phyloP scores from a whole-genome alignment of 192 early-diverging fungal genomes.

The Dimargaris cristalligena region DNA sequence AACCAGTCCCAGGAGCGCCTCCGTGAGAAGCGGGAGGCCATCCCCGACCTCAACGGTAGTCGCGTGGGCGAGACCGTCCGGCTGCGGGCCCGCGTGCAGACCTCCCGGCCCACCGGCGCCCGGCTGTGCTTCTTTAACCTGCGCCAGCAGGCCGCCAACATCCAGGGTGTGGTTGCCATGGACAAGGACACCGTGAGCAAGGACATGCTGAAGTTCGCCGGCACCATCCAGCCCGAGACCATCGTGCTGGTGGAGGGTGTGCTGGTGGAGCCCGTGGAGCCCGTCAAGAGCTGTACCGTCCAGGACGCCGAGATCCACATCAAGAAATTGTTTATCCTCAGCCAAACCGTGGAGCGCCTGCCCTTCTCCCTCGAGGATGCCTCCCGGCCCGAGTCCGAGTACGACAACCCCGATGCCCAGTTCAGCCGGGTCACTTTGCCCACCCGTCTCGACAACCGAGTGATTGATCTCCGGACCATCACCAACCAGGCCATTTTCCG shows the following conservation, averaged over 20 bases:
- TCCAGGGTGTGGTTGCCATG: slow-evolving; percentile 67
- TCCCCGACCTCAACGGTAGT: slow-evolving; percentile 40
- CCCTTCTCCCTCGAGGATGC: slow-evolving; percentile 91
- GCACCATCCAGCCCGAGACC: slow-evolving; percentile 62
- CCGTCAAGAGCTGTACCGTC: slow-evolving; percentile 83
- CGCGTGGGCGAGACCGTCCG: slow-evolving; percentile 58
- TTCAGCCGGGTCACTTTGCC: slow-evolving; percentile 66
- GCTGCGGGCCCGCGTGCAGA: slow-evolving; percentile 83
- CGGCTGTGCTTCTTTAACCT: slow-evolving; percentile 76
- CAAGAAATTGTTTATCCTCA: slow-evolving; percentile 52
- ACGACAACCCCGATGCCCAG: slow-evolving; percentile 45
- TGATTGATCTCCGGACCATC: slow-evolving; percentile 83
- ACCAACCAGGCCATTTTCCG: slow-evolving; percentile 97
- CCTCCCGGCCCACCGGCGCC: slow-evolving; percentile 62
- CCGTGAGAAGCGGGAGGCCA: slow-evolving; percentile 41
- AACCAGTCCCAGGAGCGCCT: slow-evolving; percentile 72
- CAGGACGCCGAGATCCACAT: slow-evolving; percentile 84
- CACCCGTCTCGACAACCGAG: slow-evolving; percentile 88
- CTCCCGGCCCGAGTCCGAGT: slow-evolving; percentile 61
- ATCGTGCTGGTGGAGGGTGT: slow-evolving; percentile 74
- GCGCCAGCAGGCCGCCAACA: slow-evolving; percentile 73
- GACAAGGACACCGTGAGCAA: slow-evolving; percentile 69
- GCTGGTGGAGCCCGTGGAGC: slow-evolving; percentile 59
- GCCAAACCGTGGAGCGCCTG: slow-evolving; percentile 53
- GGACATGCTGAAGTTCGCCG: slow-evolving; percentile 87